A percentile compares a stretch with the other conserved stretches of the same genome.
phyloP scores from a whole-genome alignment of 106 monocot species.

The Acorus calamus region DNA sequence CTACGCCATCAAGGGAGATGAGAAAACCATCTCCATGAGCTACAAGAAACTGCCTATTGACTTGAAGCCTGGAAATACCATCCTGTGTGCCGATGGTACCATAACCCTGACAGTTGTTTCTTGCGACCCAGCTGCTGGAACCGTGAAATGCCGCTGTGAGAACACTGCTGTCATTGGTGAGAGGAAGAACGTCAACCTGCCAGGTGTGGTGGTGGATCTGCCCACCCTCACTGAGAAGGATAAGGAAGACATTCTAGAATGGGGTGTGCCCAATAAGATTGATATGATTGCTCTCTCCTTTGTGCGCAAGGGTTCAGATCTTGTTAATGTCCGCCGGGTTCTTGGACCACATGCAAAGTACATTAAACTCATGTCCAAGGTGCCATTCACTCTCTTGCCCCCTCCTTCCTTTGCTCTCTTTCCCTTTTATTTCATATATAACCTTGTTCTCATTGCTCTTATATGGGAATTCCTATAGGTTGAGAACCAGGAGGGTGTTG shows the following conservation, averaged over 20 bases:
- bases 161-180: conserved; percentile 73
- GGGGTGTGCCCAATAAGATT: conserved; percentile 86
- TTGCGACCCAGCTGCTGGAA: conserved; percentile 59
- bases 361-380: conserved; percentile 94
- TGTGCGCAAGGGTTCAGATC: conserved; percentile 87
- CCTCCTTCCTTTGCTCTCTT: not conserved
- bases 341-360: conserved; percentile 66
- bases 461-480: conserved; percentile 25
- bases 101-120: conserved; percentile 74
- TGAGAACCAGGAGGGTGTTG: conserved; percentile 68
- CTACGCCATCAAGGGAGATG: conserved; percentile 71
- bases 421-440: not conserved
- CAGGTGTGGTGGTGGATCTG: conserved; percentile 80
- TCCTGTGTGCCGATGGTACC: conserved; percentile 83
- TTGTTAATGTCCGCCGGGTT: conserved; percentile 65
- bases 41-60: conserved; percentile 86
- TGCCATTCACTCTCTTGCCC: conserved; percentile 1
- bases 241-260: conserved; percentile 69
- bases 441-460: not conserved
- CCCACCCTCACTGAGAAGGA: conserved; percentile 88
- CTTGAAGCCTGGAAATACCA: conserved; percentile 69
- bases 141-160: conserved; percentile 72
- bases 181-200: conserved; percentile 94
- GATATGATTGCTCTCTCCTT: conserved; percentile 90
- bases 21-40: conserved; percentile 70